These are phyloP conservation scores for Tetrahymena malaccensis DNA, from an alignment of 73 alveolate genomes.

Conservation along the genomic window DNA sequence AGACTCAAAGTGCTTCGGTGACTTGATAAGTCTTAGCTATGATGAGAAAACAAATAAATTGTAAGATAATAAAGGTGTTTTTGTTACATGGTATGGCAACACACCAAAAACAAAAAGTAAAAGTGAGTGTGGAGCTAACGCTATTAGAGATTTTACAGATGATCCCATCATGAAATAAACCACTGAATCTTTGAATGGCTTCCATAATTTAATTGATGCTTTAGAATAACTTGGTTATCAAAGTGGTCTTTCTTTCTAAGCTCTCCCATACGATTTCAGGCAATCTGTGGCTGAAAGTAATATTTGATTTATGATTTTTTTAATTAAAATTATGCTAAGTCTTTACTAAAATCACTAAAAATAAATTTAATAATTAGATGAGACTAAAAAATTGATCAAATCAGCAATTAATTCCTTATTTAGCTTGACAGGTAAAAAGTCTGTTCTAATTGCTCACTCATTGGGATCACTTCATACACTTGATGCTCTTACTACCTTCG, in stretches of 20 bases:
- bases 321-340: neutral
- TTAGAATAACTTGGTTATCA: constrained; percentile 14
- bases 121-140: constrained; percentile 24
- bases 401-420: neutral
- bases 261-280: constrained; percentile 35
- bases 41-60: constrained; percentile 6
- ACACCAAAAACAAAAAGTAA: constrained; percentile 11
- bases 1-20: constrained; percentile 34
- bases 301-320: neutral
- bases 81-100: constrained; percentile 26
- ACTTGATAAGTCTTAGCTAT: constrained; percentile 5
- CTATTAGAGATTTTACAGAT: constrained; percentile 15
- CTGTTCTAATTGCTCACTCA: constrained; percentile 19
- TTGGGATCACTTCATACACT: constrained; percentile 31
- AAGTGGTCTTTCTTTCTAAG: constrained; percentile 27
- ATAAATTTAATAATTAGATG: neutral
- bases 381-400: constrained; percentile 9
- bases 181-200: constrained; percentile 18
- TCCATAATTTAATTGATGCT: constrained; percentile 4
- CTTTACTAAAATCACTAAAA: neutral
- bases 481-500: neutral
- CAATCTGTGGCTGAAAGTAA: constrained; percentile 17
- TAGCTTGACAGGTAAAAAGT: constrained; percentile 23
- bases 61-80: constrained; percentile 12
- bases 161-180: constrained; percentile 13